Conservation (phyloP, 2,329 filamentous ascomycete genomes). For the Septoria petroselini region DNA sequence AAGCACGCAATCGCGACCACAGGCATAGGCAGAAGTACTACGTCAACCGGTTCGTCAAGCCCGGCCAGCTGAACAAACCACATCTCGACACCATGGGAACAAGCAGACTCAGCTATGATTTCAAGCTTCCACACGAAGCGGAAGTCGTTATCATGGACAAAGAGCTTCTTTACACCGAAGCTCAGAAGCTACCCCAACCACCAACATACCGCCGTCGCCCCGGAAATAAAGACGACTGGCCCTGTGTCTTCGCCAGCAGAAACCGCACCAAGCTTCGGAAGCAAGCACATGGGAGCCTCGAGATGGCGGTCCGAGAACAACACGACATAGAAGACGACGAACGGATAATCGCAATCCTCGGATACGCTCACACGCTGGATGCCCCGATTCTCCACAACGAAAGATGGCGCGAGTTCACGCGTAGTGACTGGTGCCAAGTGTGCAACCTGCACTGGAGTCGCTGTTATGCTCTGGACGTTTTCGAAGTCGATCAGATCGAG, state of each 20-base stretch:
- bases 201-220: not conserved
- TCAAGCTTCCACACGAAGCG: constrained; percentile 13
- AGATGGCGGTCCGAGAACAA: not conserved
- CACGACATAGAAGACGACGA: too few relatives aligned
- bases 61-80: constrained; percentile 13
- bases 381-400: too few relatives aligned
- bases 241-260: not conserved
- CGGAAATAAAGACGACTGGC: not conserved
- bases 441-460: not conserved
- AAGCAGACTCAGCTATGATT: not conserved
- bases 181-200: constrained; percentile 1
- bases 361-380: too few relatives aligned
- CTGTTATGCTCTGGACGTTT: not conserved
- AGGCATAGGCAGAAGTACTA: constrained; percentile 18
- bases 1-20: constrained; percentile 17
- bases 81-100: constrained; percentile 7
- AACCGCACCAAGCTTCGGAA: not conserved
- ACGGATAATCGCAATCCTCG: too few relatives aligned
- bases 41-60: constrained; percentile 15
- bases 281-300: not conserved
- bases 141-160: constrained; percentile 8
- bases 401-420: not conserved
- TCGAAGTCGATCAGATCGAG: not conserved
- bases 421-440: not conserved
- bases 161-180: constrained; percentile 1